Percentiles rank a stretch among this genome's conserved stretches.
Evolutionary conservation across 2,329 filamentous ascomycete species (phyloP).

Genomic region (Chaetoscypha palmicola): DNA sequence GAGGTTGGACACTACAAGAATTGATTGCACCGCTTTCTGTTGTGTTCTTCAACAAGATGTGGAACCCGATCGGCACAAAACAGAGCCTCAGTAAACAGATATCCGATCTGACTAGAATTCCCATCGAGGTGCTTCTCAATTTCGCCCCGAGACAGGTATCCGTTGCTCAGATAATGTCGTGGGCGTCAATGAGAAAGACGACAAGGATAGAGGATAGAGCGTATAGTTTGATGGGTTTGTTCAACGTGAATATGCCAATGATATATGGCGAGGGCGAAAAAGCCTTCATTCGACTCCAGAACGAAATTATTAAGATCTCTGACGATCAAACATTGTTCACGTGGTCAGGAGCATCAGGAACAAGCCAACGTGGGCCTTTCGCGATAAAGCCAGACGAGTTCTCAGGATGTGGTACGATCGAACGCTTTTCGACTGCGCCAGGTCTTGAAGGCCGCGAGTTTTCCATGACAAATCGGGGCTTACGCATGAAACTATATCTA

Average conservation of each 20-base stretch:
- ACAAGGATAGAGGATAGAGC: conserved; percentile 27
- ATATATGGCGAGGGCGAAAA: conserved; percentile 32
- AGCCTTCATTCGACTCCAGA: conserved; percentile 32
- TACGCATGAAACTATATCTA: background rate
- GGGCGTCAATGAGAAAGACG: conserved; percentile 31
- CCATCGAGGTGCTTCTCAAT: background rate
- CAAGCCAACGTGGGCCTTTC: background rate
- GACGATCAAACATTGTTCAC: conserved; percentile 33
- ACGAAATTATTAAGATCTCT: conserved; percentile 31
- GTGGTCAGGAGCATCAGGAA: conserved; percentile 13
- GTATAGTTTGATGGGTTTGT: conserved; percentile 30
- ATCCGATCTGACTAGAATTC: background rate
- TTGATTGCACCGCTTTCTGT: conserved; percentile 3
- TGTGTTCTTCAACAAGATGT: conserved; percentile 5
- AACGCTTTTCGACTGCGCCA: background rate
- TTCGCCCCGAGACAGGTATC: conserved; percentile 20
- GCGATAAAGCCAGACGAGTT: background rate
- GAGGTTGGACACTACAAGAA: conserved; percentile 7
- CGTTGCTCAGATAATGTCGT: conserved; percentile 32
- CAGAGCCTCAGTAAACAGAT: background rate
- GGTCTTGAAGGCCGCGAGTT: background rate
- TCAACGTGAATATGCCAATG: conserved; percentile 32
- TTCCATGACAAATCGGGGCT: background rate
- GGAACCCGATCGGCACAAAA: background rate
- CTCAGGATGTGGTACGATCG: background rate